These are phyloP conservation scores for Lodderomyces metapsilosis DNA, from an alignment of 1,139 yeast genomes.

Conservation along the genomic window DNA sequence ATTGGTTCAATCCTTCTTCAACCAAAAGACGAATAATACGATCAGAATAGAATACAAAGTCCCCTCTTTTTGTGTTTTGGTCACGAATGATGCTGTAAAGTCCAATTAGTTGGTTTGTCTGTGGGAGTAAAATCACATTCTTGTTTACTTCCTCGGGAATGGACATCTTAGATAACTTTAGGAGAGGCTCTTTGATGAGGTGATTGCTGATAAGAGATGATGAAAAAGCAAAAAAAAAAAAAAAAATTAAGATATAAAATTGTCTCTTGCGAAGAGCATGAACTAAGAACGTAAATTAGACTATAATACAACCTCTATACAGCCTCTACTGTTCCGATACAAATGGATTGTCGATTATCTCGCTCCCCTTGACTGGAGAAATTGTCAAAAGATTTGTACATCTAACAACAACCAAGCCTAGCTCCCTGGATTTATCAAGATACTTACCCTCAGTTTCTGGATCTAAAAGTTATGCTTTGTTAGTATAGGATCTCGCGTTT, in stretches of 20 bases:
- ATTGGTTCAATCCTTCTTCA: slow-evolving; percentile 89
- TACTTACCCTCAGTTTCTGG: slow-evolving; percentile 55
- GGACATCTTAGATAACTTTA: slow-evolving; percentile 17
- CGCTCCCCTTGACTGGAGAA: slow-evolving; percentile 83
- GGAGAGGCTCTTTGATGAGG: not conserved
- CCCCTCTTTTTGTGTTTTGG: slow-evolving; percentile 74
- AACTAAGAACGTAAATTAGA: not conserved
- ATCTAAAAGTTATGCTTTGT: slow-evolving; percentile 36
- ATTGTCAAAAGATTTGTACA: slow-evolving; percentile 81
- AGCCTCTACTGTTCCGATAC: slow-evolving; percentile 17
- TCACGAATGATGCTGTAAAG: slow-evolving; percentile 89
- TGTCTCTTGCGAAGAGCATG: not conserved
- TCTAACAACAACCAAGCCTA: slow-evolving; percentile 82
- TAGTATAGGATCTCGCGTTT: not conserved
- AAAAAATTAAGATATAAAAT: not conserved
- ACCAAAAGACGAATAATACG: slow-evolving; percentile 89
- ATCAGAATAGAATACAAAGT: slow-evolving; percentile 92
- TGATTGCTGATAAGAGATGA: not conserved
- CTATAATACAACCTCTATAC: not conserved
- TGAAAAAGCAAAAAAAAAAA: not conserved
- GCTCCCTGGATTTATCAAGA: slow-evolving; percentile 54
- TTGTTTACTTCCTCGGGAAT: slow-evolving; percentile 24
- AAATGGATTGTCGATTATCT: slow-evolving; percentile 74
- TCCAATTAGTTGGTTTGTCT: slow-evolving; percentile 85
- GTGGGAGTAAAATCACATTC: slow-evolving; percentile 74